phyloP scores from a whole-genome alignment of 257 asterid species.

The Solanum corneliomulleri region DNA sequence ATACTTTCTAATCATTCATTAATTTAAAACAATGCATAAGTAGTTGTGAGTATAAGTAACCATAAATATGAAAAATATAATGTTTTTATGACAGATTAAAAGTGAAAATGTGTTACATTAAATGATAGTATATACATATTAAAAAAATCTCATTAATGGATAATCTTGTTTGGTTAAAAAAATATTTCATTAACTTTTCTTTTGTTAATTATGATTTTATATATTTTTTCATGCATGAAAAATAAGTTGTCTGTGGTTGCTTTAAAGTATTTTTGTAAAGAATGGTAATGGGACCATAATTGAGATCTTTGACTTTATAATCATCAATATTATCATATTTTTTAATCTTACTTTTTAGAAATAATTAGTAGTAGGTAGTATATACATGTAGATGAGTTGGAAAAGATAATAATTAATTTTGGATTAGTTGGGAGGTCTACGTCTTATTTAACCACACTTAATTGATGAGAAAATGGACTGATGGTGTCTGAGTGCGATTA shows the following conservation, averaged over 20 bases:
- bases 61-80: no score
- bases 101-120: background rate
- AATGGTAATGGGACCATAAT: background rate
- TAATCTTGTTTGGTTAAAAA: background rate
- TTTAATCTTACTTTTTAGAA: background rate
- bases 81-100: background rate
- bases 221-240: background rate
- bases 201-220: background rate
- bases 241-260: background rate
- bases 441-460: background rate
- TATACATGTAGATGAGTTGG: background rate
- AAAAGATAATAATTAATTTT: background rate
- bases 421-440: conserved; percentile 9
- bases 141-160: background rate
- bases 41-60: background rate
- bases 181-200: background rate
- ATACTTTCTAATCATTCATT: background rate
- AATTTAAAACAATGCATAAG: no score
- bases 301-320: background rate
- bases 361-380: background rate
- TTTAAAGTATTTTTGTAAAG: background rate
- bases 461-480: background rate
- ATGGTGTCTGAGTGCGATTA: background rate
- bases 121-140: background rate
- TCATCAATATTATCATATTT: background rate